Percentiles rank a stretch among this genome's conserved stretches.
Conservation (phyloP, 2,329 filamentous ascomycete species). For the Fusarium circinatum region DNA sequence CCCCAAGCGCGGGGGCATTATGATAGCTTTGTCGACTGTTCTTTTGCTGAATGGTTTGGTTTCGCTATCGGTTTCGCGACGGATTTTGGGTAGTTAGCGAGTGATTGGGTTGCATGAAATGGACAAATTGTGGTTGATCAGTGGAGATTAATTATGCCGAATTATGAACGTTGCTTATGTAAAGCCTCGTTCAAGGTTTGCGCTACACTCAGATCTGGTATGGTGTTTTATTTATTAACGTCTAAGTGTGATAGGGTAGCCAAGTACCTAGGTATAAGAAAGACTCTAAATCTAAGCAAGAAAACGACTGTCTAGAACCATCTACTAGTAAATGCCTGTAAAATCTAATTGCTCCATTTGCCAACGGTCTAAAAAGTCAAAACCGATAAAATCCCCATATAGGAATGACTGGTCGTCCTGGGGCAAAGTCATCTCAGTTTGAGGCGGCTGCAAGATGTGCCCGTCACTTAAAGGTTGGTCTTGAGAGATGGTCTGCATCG, state of each 20-base stretch:
- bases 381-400: not conserved
- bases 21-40: accelerated
- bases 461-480: accelerated
- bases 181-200: not conserved
- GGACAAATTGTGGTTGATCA: not conserved
- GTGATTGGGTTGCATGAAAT: not conserved
- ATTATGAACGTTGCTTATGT: not conserved
- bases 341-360: conserved; percentile 26
- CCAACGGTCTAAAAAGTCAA: conserved; percentile 18
- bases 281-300: not conserved
- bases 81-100: not conserved
- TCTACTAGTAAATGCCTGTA: not conserved
- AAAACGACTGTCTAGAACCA: not conserved
- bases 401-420: not conserved
- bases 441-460: not conserved
- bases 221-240: not conserved
- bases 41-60: too few species aligned
- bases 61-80: not conserved
- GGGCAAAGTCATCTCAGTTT: not conserved
- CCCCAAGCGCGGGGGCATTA: conserved; percentile 43
- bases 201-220: not conserved
- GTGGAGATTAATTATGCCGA: not conserved
- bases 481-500: not conserved
- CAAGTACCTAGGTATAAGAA: not conserved
- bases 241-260: not conserved